Evolutionary conservation across 768 basidiomycete genomes (phyloP).

Genomic region (Lactarius deliciosus): DNA sequence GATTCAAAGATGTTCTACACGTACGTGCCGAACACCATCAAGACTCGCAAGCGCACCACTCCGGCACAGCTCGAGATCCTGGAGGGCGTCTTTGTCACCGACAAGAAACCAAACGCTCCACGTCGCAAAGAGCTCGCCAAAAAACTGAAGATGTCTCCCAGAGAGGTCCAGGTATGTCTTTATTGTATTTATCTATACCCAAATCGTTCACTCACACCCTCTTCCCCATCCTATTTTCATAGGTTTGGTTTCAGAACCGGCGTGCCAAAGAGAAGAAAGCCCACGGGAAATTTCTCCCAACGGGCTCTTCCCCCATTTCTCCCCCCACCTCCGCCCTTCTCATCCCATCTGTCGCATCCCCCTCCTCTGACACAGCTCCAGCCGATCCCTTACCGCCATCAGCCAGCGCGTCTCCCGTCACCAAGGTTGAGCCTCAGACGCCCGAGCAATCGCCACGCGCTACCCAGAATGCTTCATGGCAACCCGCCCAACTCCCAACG

Average conservation of each 20-base stretch:
- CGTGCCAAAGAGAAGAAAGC: conserved; percentile 81
- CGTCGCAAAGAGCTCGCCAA: conserved; percentile 77
- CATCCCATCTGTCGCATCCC: background rate
- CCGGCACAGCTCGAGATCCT: conserved; percentile 85
- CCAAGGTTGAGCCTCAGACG: conserved; percentile 26
- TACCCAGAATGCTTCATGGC: conserved; percentile 17
- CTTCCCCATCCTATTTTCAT: conserved; percentile 15
- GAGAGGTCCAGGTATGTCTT: conserved; percentile 83
- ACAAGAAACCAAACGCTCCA: conserved; percentile 87
- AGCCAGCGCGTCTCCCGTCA: conserved; percentile 20
- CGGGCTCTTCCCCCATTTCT: conserved; percentile 8
- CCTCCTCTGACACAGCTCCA: conserved; percentile 6
- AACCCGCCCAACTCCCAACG: conserved; percentile 16
- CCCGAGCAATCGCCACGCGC: conserved; percentile 25
- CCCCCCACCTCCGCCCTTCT: background rate
- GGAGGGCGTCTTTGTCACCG: conserved; percentile 80
- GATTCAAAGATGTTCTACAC: conserved; percentile 85
- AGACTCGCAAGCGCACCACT: conserved; percentile 90
- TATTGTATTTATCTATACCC: background rate
- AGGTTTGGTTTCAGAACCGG: conserved; percentile 93
- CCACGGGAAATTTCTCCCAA: conserved; percentile 4
- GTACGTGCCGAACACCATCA: conserved; percentile 91
- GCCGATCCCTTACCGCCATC: conserved; percentile 9
- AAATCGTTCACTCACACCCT: conserved; percentile 8
- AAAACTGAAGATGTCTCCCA: conserved; percentile 86